phyloP scores from a whole-genome alignment of 164 flowering plant genomes.

The Malania oleifera region DNA sequence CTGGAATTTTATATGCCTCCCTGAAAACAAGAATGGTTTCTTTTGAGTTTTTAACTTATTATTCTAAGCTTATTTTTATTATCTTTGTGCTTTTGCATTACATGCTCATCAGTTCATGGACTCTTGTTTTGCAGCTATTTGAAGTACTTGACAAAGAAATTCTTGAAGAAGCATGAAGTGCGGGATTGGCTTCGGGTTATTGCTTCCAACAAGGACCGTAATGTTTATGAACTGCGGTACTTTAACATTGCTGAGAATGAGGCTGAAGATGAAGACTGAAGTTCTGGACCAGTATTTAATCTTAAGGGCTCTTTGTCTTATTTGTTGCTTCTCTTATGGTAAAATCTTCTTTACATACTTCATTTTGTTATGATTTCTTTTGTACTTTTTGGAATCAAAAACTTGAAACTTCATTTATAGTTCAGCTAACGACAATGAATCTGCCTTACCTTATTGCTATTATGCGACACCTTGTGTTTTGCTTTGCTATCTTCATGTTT shows the following conservation, averaged over 20 bases:
- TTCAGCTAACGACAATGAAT: neutral
- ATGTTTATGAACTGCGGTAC: constrained; percentile 57
- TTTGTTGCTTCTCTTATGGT: constrained; percentile 1
- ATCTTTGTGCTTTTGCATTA: neutral
- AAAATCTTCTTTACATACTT: neutral
- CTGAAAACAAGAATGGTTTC: too few species aligned
- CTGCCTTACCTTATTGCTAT: neutral
- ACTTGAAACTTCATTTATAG: constrained; percentile 4
- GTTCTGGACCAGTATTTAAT: neutral
- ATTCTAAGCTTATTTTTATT: neutral
- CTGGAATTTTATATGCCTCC: too few species aligned
- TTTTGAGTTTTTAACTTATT: too few species aligned
- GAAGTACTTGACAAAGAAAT: constrained; percentile 67
- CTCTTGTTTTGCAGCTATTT: constrained; percentile 36
- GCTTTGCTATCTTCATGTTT: neutral
- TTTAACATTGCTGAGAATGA: constrained; percentile 76
- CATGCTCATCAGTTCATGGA: neutral
- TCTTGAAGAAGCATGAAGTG: constrained; percentile 73
- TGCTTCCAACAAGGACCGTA: constrained; percentile 64
- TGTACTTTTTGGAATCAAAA: neutral
- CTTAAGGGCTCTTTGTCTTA: neutral
- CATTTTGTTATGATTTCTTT: neutral
- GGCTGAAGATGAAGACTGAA: constrained; percentile 59
- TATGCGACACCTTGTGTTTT: neutral
- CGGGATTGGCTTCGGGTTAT: constrained; percentile 72